Evolutionary conservation across 305 asterid species (phyloP).

Genomic region (Solanum hybrid): DNA sequence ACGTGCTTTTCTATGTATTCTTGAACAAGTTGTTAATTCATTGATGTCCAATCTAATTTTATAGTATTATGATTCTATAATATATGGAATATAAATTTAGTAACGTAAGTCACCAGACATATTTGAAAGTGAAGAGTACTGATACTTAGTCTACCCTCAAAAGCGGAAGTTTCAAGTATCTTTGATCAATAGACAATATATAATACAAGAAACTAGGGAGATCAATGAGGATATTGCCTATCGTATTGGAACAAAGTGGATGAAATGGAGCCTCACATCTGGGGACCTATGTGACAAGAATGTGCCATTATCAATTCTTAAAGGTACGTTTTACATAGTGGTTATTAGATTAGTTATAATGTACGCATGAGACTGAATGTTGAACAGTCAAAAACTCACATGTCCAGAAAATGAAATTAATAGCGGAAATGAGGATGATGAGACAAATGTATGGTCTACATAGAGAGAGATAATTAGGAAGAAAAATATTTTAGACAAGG

Average conservation of each 20-base stretch:
- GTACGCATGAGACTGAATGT: not conserved
- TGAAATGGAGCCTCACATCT: not conserved
- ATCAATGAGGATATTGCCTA: not conserved
- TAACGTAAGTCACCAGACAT: accelerated
- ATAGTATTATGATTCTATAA: not conserved
- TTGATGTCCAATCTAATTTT: not conserved
- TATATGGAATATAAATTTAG: not conserved
- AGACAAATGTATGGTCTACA: not conserved
- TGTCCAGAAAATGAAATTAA: not conserved
- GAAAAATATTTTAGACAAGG: not conserved
- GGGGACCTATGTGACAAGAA: not conserved
- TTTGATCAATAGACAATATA: too few species aligned
- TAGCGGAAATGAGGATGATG: not conserved
- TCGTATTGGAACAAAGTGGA: not conserved
- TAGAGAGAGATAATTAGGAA: not conserved
- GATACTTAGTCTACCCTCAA: not conserved
- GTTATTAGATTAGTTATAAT: not conserved
- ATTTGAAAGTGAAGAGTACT: not conserved
- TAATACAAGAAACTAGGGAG: not conserved
- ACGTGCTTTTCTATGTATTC: not conserved
- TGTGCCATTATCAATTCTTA: not conserved
- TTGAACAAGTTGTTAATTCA: not conserved
- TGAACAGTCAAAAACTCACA: not conserved
- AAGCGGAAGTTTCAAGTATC: not conserved
- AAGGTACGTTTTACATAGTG: not conserved